Base-by-base conservation (phyloP, 2,329 filamentous ascomycete species). In the Fusarium miscanthi region DNA sequence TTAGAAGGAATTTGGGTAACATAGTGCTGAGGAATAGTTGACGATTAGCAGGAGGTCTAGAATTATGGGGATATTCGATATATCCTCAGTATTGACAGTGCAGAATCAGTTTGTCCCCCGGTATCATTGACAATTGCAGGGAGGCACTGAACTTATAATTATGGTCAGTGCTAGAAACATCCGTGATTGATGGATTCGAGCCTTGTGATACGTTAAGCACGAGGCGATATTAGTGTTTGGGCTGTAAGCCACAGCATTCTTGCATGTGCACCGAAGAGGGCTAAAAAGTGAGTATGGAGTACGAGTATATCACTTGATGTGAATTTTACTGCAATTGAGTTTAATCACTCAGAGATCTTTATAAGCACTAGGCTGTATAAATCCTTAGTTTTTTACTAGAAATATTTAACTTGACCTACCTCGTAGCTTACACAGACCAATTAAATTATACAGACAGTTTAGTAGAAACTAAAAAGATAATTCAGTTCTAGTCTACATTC, bases 201-300 rank as follows among this genome's bases (percentile, higher is more conserved):
- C 2, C 2, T 0, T 6, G 3, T 16, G 33, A 33, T 33, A 11
- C 13, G 30, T 3, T 3, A 6, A 6, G 3, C 3, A 13, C 12
- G n/a, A 3, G 7, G 30, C 16, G 16, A 3, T 12, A 3, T 6
- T 49, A 19, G 46, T 49, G 30, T 49, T 6, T 49, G 12, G 30
- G 3, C 8, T 0, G 0, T 4, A 51, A 33, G 46, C 46, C n/a
- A 25, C 16, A 35, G 2, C 30, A 51, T 51, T 51, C 46, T n/a
- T 3, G 5, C 2, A 14, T 5, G 5, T 17, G 19, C 21, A 3
- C 23, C 7, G 27, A 8, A 10, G n/a, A 12, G 5, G 5, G 12
- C 5, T 23, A 3, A 6, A 17, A 8, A 17, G 14, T 17, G 2
- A 33, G 10, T 4, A 10, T 1, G 8, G 11, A 14, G n/a, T 11